A percentile compares a stretch with the other conserved stretches of the same genome.
Evolutionary conservation across 2,329 filamentous ascomycete species (phyloP).

Genomic region (Hypoxylon rubiginosum): DNA sequence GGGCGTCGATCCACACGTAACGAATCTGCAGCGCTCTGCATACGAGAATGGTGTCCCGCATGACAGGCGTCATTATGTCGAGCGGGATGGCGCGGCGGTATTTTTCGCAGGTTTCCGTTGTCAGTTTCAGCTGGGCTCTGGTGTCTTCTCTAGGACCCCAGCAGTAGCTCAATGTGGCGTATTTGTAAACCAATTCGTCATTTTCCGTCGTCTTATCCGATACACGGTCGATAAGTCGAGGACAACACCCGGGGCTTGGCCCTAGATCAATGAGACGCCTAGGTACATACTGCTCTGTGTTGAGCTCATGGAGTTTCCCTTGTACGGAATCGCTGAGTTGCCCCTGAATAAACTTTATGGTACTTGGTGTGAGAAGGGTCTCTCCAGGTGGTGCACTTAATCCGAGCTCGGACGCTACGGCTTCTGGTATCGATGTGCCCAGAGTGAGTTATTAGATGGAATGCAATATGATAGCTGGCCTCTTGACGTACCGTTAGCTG

Average conservation of each 20-base stretch:
- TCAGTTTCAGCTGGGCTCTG: not conserved
- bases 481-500: slow-evolving; percentile 1
- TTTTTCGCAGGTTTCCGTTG: not conserved
- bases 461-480: not conserved
- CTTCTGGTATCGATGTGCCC: not conserved
- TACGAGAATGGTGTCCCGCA: not conserved
- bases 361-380: not conserved
- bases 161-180: not conserved
- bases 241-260: not conserved
- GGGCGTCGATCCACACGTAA: slow-evolving; percentile 3
- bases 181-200: not conserved
- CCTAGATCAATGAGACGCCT: slow-evolving; percentile 1
- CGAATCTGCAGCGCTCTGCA: not conserved
- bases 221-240: not conserved
- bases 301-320: not conserved
- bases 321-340: not conserved
- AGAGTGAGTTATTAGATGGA: not conserved
- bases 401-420: not conserved
- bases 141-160: slow-evolving; percentile 1
- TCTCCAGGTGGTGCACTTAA: not conserved
- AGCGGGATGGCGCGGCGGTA: slow-evolving; percentile 1
- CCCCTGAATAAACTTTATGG: not conserved
- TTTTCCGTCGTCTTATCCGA: not conserved
- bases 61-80: not conserved
- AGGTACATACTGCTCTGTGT: not conserved